phyloP scores from a whole-genome alignment of 1,139 yeast species.

The Suhomyces choctaworum region DNA sequence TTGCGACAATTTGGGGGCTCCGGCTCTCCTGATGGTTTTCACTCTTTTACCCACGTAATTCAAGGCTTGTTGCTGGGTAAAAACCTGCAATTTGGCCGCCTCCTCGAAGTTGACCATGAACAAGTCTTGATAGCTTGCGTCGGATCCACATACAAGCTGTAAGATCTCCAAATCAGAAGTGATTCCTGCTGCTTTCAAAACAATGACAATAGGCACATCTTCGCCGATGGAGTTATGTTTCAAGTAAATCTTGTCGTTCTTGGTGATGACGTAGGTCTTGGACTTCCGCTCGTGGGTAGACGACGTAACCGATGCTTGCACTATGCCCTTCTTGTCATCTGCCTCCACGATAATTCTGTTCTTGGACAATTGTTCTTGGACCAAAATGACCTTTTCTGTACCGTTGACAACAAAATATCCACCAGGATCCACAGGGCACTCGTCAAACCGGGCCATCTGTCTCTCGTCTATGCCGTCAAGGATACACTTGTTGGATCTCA shows the following conservation, averaged over 20 bases:
- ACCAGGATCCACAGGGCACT: constrained; percentile 98
- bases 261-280: constrained; percentile 91
- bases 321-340: constrained; percentile 90
- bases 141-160: constrained; percentile 90
- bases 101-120: constrained; percentile 95
- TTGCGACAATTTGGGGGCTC: constrained; percentile 75
- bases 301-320: constrained; percentile 96
- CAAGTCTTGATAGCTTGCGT: constrained; percentile 84
- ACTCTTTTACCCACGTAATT: constrained; percentile 89
- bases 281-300: constrained; percentile 98
- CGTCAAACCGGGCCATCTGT: constrained; percentile 86
- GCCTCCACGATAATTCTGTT: constrained; percentile 98
- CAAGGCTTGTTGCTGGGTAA: constrained; percentile 92
- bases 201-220: constrained; percentile 92
- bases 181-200: constrained; percentile 93
- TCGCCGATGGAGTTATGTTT: constrained; percentile 95
- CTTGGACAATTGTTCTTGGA: constrained; percentile 94
- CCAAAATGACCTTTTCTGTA: constrained; percentile 93
- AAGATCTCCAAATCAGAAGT: constrained; percentile 90
- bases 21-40: constrained; percentile 84
- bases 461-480: constrained; percentile 73
- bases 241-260: constrained; percentile 82
- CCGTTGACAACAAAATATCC: constrained; percentile 98
- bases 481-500: constrained; percentile 88
- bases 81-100: constrained; percentile 80